Conservation (phyloP, 2,329 filamentous ascomycete species). For the Leptosphaerulina australis region DNA sequence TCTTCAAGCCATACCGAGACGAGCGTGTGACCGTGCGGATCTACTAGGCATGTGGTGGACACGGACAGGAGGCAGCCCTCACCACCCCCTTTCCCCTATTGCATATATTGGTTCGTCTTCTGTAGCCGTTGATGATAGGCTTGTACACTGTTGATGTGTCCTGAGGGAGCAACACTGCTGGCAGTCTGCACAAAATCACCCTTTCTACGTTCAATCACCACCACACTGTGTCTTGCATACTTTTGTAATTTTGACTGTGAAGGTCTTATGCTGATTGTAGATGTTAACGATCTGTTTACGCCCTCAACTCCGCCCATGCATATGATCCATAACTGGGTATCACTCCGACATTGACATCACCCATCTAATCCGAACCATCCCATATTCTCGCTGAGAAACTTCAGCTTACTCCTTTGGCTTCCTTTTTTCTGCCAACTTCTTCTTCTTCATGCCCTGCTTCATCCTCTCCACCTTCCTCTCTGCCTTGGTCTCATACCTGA, state of each 20-base stretch:
- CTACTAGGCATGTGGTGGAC: constrained; percentile 16
- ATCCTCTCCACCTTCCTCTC: constrained; percentile 70
- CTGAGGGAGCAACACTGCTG: constrained; percentile 39
- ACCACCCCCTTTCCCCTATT: constrained; percentile 29
- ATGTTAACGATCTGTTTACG: not conserved
- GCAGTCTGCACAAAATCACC: constrained; percentile 17
- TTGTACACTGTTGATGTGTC: constrained; percentile 42
- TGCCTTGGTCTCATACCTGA: constrained; percentile 87
- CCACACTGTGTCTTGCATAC: not conserved
- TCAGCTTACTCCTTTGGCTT: constrained; percentile 39
- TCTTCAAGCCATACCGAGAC: constrained; percentile 20
- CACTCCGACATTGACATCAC: not conserved
- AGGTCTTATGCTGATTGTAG: not conserved
- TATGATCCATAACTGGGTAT: constrained; percentile 20
- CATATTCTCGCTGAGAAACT: not conserved
- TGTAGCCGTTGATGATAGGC: constrained; percentile 34
- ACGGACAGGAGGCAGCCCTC: constrained; percentile 27
- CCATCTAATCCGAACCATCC: not conserved
- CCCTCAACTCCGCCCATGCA: constrained; percentile 19
- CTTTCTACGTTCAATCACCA: constrained; percentile 7
- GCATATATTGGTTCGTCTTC: constrained; percentile 35
- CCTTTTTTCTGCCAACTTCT: constrained; percentile 68
- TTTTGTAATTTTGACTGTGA: not conserved
- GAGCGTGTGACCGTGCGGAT: constrained; percentile 28
- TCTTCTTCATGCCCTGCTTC: constrained; percentile 72